These are phyloP conservation scores for Linum lewisii DNA, from an alignment of 345 rosid species.

Conservation along the genomic window DNA sequence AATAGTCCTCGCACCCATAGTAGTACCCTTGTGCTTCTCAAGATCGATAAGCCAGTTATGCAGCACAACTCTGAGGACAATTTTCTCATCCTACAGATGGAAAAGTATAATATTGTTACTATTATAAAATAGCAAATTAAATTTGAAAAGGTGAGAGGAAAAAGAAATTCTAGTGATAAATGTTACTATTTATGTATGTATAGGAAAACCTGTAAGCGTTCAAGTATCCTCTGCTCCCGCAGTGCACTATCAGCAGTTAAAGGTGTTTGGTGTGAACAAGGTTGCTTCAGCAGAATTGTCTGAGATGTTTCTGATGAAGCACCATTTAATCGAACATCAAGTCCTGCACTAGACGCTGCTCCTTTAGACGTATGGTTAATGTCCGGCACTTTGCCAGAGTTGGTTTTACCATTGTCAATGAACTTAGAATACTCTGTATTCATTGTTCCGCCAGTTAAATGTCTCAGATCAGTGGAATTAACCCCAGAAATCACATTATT, in stretches of 20 bases:
- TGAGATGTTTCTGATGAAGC: conserved; percentile 27
- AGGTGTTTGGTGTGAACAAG: conserved; percentile 28
- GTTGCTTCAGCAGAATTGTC: conserved; percentile 20
- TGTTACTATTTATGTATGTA: conserved; percentile 5
- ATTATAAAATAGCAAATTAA: too few relatives aligned
- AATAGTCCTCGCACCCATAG: conserved; percentile 70
- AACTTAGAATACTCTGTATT: conserved; percentile 26
- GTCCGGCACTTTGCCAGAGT: conserved; percentile 30
- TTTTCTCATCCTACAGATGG: conserved; percentile 56
- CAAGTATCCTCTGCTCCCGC: conserved; percentile 79
- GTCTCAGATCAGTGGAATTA: conserved; percentile 27
- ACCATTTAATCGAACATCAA: conserved; percentile 25
- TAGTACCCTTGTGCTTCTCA: conserved; percentile 67
- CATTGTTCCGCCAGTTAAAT: conserved; percentile 25
- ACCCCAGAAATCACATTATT: conserved; percentile 29
- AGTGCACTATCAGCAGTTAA: conserved; percentile 56
- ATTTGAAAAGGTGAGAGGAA: neutral
- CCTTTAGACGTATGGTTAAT: conserved; percentile 23
- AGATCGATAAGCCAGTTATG: conserved; percentile 69
- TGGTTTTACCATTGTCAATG: conserved; percentile 23
- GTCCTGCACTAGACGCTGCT: conserved; percentile 23
- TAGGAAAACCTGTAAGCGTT: conserved; percentile 46
- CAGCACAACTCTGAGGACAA: conserved; percentile 68
- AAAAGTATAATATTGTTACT: too few relatives aligned
- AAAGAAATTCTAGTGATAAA: conserved; percentile 8